Evolutionary conservation across 805 yeast genomes (phyloP).

Genomic region (Candida methanosorbosa): DNA sequence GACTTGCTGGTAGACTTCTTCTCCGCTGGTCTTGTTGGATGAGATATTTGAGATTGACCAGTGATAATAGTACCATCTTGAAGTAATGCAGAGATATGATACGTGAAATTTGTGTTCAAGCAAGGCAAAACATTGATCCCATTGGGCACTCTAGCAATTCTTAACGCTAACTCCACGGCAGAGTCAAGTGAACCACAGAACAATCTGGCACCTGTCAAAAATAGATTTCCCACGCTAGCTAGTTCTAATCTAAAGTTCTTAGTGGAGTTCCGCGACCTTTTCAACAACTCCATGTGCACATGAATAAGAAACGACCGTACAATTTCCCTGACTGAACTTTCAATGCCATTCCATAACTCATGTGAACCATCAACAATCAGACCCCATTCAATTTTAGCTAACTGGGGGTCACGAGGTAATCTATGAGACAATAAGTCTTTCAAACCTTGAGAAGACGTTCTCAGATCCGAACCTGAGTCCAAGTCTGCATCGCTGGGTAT

Average conservation of each 20-base stretch:
- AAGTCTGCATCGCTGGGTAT: constrained; percentile 55
- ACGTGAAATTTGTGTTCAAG: constrained; percentile 74
- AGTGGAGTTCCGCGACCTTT: constrained; percentile 46
- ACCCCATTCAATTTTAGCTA: constrained; percentile 70
- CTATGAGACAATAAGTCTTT: constrained; percentile 38
- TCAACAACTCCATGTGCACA: constrained; percentile 68
- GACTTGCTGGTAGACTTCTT: background rate
- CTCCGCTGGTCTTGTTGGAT: constrained; percentile 51
- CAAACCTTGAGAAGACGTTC: constrained; percentile 21
- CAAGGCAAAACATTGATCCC: constrained; percentile 63
- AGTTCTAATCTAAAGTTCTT: constrained; percentile 62
- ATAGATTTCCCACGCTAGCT: constrained; percentile 81
- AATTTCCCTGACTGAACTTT: constrained; percentile 58
- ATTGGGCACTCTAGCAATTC: constrained; percentile 52
- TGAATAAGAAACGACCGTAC: constrained; percentile 70
- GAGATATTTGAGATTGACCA: constrained; percentile 92
- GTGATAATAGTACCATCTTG: constrained; percentile 65
- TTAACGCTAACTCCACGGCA: constrained; percentile 66
- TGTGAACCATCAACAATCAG: constrained; percentile 74
- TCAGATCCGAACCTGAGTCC: too few relatives aligned
- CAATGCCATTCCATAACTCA: constrained; percentile 52
- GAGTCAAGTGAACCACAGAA: constrained; percentile 81
- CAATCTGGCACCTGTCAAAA: constrained; percentile 72
- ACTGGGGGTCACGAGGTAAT: constrained; percentile 34
- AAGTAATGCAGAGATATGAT: constrained; percentile 74